phyloP scores from a whole-genome alignment of 805 yeast genomes.

The Candida ortonii region DNA sequence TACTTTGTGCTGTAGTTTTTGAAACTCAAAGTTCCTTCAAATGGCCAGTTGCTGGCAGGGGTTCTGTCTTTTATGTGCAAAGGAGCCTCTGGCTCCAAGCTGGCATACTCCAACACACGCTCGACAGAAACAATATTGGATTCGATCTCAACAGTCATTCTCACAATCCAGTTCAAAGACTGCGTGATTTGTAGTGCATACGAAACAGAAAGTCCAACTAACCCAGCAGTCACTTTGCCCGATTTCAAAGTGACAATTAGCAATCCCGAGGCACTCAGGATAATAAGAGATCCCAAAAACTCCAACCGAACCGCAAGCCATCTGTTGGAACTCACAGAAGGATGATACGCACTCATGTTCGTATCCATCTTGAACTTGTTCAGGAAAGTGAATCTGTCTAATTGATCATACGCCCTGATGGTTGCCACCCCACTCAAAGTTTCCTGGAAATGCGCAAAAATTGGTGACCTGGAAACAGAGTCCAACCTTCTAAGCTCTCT shows the following conservation, averaged over 20 bases:
- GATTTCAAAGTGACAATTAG: conserved; percentile 65
- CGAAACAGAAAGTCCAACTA: conserved; percentile 89
- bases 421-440: conserved; percentile 72
- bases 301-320: conserved; percentile 97
- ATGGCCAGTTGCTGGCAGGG: conserved; percentile 76
- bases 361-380: conserved; percentile 73
- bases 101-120: conserved; percentile 57
- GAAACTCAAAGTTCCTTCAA: conserved; percentile 62
- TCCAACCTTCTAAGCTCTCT: conserved; percentile 82
- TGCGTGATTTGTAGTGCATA: conserved; percentile 93
- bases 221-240: conserved; percentile 80
- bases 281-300: conserved; percentile 84
- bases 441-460: conserved; percentile 82
- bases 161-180: conserved; percentile 92
- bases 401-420: conserved; percentile 71
- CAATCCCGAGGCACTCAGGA: conserved; percentile 80
- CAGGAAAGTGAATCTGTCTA: conserved; percentile 57
- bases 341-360: conserved; percentile 90
- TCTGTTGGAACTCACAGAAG: conserved; percentile 88
- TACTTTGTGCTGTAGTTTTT: conserved; percentile 79
- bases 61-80: conserved; percentile 44
- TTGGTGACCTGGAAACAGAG: conserved; percentile 76
- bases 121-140: conserved; percentile 88
- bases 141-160: conserved; percentile 98
- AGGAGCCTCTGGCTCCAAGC: conserved; percentile 71